Conservation (phyloP, 768 basidiomycete genomes). For the Suillus cothurnatus region DNA sequence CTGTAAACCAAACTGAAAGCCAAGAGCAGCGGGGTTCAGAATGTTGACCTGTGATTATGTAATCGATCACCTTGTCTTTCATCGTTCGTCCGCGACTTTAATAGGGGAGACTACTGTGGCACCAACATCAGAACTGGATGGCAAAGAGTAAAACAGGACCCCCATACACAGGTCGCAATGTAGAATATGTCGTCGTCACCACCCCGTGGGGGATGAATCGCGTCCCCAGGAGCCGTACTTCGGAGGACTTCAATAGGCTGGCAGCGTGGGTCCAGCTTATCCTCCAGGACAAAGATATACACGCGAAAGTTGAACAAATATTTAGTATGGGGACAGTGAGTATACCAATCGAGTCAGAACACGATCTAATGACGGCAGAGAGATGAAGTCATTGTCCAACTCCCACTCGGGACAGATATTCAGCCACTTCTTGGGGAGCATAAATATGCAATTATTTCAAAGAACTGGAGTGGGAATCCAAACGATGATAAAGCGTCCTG, state of each 20-base stretch:
- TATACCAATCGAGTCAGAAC: constrained; percentile 8
- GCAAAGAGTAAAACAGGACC: constrained; percentile 26
- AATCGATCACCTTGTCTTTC: not conserved
- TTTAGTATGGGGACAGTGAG: constrained; percentile 34
- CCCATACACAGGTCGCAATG: constrained; percentile 26
- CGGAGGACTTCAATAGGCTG: constrained; percentile 23
- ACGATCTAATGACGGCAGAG: constrained; percentile 19
- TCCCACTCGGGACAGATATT: constrained; percentile 24
- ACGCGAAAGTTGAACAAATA: constrained; percentile 24
- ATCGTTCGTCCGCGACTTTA: not conserved
- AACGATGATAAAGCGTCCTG: constrained; percentile 20
- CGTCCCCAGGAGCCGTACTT: constrained; percentile 10
- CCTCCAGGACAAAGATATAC: constrained; percentile 18
- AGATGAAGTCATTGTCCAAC: constrained; percentile 32
- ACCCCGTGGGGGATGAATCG: constrained; percentile 26
- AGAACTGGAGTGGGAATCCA: constrained; percentile 14
- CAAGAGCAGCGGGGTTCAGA: not conserved
- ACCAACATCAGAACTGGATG: not conserved
- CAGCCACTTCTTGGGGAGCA: constrained; percentile 33
- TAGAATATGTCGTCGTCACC: constrained; percentile 26
- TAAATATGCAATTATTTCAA: constrained; percentile 20
- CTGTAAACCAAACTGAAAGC: not conserved
- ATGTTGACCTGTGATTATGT: not conserved
- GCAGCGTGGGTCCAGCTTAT: constrained; percentile 28
- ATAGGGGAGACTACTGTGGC: constrained; percentile 2